Conservation (phyloP, 169 alveolate species). For the Cryptosporidium muris region DNA sequence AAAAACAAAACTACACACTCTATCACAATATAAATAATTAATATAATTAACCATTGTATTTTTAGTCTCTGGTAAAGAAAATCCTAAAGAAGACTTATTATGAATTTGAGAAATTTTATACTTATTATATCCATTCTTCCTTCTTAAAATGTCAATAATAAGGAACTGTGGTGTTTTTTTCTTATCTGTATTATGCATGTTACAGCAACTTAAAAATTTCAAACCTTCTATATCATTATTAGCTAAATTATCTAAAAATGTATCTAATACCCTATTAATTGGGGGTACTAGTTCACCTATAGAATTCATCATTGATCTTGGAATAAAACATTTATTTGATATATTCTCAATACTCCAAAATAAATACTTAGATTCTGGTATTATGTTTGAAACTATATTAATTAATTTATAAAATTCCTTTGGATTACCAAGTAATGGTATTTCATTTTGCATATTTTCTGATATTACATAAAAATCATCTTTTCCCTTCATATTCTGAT, state of each 20-base stretch:
- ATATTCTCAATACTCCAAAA: conserved; percentile 37
- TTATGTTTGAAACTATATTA: neutral
- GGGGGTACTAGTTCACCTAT: conserved; percentile 27
- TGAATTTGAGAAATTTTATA: no score
- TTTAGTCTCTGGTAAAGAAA: no score
- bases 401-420: conserved; percentile 16
- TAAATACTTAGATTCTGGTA: conserved; percentile 8
- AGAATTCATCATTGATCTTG: conserved; percentile 44
- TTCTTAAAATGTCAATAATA: neutral
- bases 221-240: neutral
- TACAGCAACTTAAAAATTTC: neutral
- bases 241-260: conserved; percentile 6
- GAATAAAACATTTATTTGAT: conserved; percentile 8
- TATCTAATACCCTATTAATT: conserved; percentile 1
- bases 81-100: no score
- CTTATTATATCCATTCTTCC: neutral
- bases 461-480: conserved; percentile 17
- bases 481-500: neutral
- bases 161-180: neutral
- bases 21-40: no score
- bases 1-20: no score
- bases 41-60: no score
- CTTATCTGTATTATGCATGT: no score
- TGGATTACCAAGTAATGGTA: neutral
- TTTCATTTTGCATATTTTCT: conserved; percentile 8